A percentile compares a stretch with the other conserved stretches of the same genome.
phyloP scores from a whole-genome alignment of 768 basidiomycete species.

The Pleurotus platypus region DNA sequence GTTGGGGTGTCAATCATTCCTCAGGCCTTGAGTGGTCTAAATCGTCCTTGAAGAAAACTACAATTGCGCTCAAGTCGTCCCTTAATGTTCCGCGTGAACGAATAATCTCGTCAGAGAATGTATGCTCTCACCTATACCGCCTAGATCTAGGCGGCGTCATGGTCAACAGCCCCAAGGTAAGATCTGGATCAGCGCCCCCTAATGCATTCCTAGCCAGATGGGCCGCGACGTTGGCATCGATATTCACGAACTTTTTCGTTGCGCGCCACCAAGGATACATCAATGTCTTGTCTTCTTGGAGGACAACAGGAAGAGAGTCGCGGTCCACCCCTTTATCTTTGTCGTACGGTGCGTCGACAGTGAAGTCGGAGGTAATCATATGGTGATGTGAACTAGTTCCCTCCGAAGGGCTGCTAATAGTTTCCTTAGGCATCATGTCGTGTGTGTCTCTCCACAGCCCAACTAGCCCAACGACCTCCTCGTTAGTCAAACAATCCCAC shows the following conservation, averaged over 20 bases:
- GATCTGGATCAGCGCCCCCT: constrained; percentile 44
- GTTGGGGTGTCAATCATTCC: background rate
- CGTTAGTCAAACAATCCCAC: constrained; percentile 50
- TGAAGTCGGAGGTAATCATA: constrained; percentile 1
- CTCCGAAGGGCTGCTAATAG: background rate
- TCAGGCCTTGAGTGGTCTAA: background rate
- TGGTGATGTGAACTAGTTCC: background rate
- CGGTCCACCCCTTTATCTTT: constrained; percentile 10
- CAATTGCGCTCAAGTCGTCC: constrained; percentile 3
- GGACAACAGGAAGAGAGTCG: constrained; percentile 26
- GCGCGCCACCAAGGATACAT: constrained; percentile 32
- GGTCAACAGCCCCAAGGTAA: constrained; percentile 34
- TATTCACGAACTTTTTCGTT: constrained; percentile 35
- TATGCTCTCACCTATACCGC: constrained; percentile 29
- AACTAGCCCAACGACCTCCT: constrained; percentile 52
- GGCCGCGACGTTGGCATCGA: constrained; percentile 39
- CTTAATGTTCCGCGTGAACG: background rate
- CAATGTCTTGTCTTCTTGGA: constrained; percentile 24
- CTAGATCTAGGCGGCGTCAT: constrained; percentile 34
- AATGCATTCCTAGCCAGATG: constrained; percentile 54
- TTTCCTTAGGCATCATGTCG: background rate
- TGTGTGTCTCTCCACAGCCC: constrained; percentile 26
- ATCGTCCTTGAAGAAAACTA: constrained; percentile 2
- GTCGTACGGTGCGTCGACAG: background rate
- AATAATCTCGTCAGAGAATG: too few species aligned